These are phyloP conservation scores for Pistacia vera DNA, from an alignment of 345 rosid genomes.

Conservation along the genomic window DNA sequence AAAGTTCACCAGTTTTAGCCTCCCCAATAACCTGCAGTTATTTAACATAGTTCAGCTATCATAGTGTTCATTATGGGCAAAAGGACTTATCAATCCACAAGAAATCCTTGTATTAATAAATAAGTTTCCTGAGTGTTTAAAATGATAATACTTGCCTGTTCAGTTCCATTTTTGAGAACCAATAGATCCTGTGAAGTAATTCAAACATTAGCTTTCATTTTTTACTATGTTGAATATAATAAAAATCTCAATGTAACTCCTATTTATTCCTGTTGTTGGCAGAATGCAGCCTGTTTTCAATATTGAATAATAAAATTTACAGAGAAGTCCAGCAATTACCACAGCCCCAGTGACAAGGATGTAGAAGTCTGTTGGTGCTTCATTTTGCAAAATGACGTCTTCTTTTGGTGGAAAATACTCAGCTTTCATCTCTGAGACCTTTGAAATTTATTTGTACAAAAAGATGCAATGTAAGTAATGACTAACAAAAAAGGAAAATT, in stretches of 20 bases:
- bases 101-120: neutral
- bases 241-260: neutral
- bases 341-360: constrained; percentile 70
- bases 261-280: neutral
- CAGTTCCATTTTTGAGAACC: constrained; percentile 46
- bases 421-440: constrained; percentile 89
- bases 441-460: constrained; percentile 13
- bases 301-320: neutral
- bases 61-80: neutral
- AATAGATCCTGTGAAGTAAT: constrained; percentile 52
- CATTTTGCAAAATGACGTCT: constrained; percentile 81
- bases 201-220: constrained; percentile 3
- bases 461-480: neutral
- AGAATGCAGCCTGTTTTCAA: neutral
- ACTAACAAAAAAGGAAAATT: constrained; percentile 1
- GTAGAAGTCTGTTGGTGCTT: constrained; percentile 86
- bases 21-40: constrained; percentile 61
- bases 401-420: constrained; percentile 90
- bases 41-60: constrained; percentile 3
- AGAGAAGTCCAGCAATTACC: constrained; percentile 39
- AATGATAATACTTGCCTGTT: constrained; percentile 44
- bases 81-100: neutral
- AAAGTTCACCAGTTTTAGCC: constrained; percentile 73
- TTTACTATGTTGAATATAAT: neutral
- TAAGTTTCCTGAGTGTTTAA: neutral